These are phyloP conservation scores for Zanthoxylum bungeanum DNA, from an alignment of 345 rosid genomes.

Conservation along the genomic window DNA sequence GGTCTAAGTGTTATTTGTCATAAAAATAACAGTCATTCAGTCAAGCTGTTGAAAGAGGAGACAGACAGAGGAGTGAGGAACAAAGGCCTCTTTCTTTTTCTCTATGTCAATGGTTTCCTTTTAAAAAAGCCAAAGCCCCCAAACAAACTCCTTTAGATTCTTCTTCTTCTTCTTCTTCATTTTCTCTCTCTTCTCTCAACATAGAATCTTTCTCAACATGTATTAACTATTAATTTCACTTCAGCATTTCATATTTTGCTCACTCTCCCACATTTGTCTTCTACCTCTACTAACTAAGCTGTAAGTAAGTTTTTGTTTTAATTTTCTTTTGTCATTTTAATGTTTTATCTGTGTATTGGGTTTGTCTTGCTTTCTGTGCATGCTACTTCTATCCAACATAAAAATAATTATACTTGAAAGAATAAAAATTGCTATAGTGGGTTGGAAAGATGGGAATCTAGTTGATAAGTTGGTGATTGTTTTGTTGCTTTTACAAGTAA, in stretches of 20 bases:
- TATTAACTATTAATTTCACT: background rate
- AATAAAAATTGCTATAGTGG: background rate
- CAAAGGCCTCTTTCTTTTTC: no score
- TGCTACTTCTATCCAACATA: background rate
- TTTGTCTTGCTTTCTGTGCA: background rate
- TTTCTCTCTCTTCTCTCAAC: background rate
- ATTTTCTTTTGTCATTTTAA: background rate
- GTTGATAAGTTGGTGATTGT: background rate
- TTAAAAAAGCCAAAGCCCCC: background rate
- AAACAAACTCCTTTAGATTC: constrained; percentile 6
- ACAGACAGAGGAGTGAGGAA: no score
- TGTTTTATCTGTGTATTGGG: background rate
- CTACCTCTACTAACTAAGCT: background rate
- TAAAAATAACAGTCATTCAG: no score
- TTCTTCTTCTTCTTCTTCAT: background rate
- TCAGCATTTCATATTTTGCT: background rate
- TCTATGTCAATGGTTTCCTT: no score
- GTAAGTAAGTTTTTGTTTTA: constrained; percentile 6
- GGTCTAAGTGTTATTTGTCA: no score
- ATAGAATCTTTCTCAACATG: background rate
- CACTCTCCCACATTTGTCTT: background rate
- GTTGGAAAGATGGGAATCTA: background rate
- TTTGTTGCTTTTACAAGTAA: constrained; percentile 1
- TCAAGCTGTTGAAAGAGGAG: background rate
- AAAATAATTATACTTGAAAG: no score